phyloP scores from a whole-genome alignment of 495 filamentous ascomycete species.

The Penicillium canescens region DNA sequence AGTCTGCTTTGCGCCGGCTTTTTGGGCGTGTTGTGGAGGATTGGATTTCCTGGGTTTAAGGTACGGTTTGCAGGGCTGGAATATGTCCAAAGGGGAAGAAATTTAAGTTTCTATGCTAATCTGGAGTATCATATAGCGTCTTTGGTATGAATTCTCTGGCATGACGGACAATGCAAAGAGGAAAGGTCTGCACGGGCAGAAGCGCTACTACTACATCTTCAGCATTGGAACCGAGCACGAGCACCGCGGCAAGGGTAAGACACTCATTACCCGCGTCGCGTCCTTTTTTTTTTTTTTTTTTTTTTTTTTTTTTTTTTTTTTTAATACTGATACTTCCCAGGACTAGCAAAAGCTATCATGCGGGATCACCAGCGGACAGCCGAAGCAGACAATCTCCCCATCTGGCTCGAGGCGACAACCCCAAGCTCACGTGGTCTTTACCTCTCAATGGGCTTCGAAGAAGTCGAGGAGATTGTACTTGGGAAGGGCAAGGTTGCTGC shows the following conservation, averaged over 20 bases:
- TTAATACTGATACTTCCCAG: slow-evolving; percentile 5
- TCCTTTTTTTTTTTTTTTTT: not conserved
- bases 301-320: not conserved
- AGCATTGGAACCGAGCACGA: slow-evolving; percentile 28
- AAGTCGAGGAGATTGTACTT: slow-evolving; percentile 23
- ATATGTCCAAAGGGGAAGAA: not conserved
- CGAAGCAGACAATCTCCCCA: slow-evolving; percentile 21
- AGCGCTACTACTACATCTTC: slow-evolving; percentile 30
- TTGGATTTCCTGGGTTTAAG: slow-evolving; percentile 23
- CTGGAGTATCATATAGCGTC: slow-evolving; percentile 11
- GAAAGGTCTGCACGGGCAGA: slow-evolving; percentile 23
- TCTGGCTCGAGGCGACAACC: slow-evolving; percentile 32
- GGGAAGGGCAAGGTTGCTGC: slow-evolving; percentile 26
- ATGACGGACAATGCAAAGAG: slow-evolving; percentile 29
- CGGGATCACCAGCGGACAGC: slow-evolving; percentile 19
- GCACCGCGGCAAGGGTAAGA: slow-evolving; percentile 28
- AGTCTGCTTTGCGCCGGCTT: slow-evolving; percentile 24
- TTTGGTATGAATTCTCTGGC: slow-evolving; percentile 28
- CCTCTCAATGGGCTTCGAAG: slow-evolving; percentile 29
- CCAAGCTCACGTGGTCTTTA: slow-evolving; percentile 22
- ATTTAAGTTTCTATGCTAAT: not conserved
- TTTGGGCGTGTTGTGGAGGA: slow-evolving; percentile 19
- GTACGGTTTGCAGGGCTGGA: slow-evolving; percentile 4
- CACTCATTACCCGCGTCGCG: not conserved
- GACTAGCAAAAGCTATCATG: slow-evolving; percentile 28